Evolutionary conservation across 768 basidiomycete species (phyloP).

Genomic region (Saitozyma podzolica): DNA sequence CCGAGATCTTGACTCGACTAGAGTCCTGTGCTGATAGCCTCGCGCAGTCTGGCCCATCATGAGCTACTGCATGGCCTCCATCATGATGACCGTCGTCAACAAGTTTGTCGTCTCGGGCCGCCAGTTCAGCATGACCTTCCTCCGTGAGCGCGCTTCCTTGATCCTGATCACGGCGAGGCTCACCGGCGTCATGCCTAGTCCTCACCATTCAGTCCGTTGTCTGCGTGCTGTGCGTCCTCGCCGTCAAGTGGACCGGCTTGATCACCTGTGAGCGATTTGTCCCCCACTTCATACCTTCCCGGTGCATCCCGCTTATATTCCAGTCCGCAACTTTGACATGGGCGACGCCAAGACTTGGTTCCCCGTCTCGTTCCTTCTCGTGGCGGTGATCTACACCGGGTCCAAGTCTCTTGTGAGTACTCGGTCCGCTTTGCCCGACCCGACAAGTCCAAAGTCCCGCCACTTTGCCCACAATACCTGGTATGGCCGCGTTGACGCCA

Average conservation of each 20-base stretch:
- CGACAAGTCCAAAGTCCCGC: too few relatives aligned
- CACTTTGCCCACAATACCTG: neutral
- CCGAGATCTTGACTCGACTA: neutral
- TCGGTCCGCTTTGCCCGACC: neutral
- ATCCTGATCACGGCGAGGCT: neutral
- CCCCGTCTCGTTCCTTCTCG: conserved; percentile 87
- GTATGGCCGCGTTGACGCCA: conserved; percentile 2
- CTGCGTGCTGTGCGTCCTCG: conserved; percentile 72
- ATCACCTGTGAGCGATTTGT: conserved; percentile 35
- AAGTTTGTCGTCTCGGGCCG: conserved; percentile 96
- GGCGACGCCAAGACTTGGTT: conserved; percentile 90
- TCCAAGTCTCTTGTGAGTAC: conserved; percentile 85
- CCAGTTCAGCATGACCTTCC: conserved; percentile 94
- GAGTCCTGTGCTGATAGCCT: neutral
- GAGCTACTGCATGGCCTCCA: conserved; percentile 88
- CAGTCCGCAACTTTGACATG: conserved; percentile 72
- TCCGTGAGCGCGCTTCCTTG: conserved; percentile 53
- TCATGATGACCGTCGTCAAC: conserved; percentile 95
- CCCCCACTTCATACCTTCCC: neutral
- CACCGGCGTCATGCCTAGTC: conserved; percentile 50
- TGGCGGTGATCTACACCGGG: conserved; percentile 94
- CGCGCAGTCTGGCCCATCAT: conserved; percentile 71
- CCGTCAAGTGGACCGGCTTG: conserved; percentile 68
- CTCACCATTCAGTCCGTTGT: conserved; percentile 87
- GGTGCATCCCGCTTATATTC: neutral